phyloP scores from a whole-genome alignment of 2,329 filamentous ascomycete species.

The Calonectria hongkongensis region DNA sequence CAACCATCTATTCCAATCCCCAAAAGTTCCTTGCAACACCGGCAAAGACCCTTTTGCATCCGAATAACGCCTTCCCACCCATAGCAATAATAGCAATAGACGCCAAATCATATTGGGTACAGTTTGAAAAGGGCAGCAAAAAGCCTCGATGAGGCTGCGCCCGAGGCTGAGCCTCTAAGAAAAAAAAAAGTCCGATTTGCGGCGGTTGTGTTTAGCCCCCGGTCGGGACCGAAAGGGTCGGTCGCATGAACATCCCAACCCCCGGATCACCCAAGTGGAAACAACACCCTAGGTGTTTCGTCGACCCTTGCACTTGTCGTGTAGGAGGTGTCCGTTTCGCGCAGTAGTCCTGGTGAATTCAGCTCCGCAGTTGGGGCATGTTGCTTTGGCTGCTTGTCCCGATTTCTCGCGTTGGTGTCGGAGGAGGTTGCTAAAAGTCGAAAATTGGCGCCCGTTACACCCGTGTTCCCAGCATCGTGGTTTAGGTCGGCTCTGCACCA shows the following conservation, averaged over 20 bases:
- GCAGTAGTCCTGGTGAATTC: slow-evolving; percentile 94
- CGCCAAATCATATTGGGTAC: slow-evolving; percentile 44
- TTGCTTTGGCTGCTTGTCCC: slow-evolving; percentile 90
- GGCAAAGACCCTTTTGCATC: slow-evolving; percentile 37
- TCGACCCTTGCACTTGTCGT: slow-evolving; percentile 92
- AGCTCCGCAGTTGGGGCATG: slow-evolving; percentile 92
- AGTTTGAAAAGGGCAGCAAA: slow-evolving; percentile 40
- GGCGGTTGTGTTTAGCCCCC: slow-evolving; percentile 27
- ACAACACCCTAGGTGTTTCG: slow-evolving; percentile 53
- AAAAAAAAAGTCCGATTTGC: slow-evolving; percentile 38
- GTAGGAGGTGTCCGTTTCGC: slow-evolving; percentile 87
- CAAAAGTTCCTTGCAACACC: slow-evolving; percentile 41
- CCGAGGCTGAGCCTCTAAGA: slow-evolving; percentile 49
- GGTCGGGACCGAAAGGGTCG: slow-evolving; percentile 42
- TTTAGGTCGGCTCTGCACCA: slow-evolving; percentile 88
- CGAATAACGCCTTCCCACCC: slow-evolving; percentile 49
- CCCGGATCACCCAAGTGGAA: slow-evolving; percentile 39
- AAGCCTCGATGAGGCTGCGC: slow-evolving; percentile 41
- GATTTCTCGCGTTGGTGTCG: slow-evolving; percentile 96
- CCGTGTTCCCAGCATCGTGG: slow-evolving; percentile 98
- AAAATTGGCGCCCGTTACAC: slow-evolving; percentile 96
- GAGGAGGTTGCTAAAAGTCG: slow-evolving; percentile 95
- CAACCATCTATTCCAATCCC: slow-evolving; percentile 45
- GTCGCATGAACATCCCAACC: slow-evolving; percentile 45
- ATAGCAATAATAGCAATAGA: slow-evolving; percentile 45